phyloP scores from a whole-genome alignment of 345 rosid genomes.

The Eucalyptus cladocalyx region DNA sequence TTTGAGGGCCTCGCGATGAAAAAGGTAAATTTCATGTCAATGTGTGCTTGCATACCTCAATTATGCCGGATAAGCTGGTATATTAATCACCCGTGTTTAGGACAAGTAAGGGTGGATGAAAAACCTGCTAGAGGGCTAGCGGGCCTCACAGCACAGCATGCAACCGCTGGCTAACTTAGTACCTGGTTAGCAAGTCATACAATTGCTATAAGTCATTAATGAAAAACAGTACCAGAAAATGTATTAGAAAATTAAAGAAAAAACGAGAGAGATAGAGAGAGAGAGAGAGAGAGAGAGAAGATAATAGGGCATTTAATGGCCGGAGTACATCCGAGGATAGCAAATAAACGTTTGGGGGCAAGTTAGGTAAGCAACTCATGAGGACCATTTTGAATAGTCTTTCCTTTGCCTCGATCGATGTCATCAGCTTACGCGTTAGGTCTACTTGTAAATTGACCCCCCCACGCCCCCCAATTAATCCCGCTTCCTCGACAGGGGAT shows the following conservation, averaged over 20 bases:
- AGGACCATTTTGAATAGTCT: not conserved
- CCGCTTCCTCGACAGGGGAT: not conserved
- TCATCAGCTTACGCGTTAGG: not conserved
- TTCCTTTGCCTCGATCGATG: not conserved
- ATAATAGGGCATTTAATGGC: not conserved
- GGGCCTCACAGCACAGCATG: no score
- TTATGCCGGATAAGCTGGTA: accelerated
- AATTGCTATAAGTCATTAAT: not conserved
- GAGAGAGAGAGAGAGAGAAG: not conserved
- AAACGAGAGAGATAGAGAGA: not conserved
- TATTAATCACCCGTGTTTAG: accelerated
- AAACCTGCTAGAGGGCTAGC: no score
- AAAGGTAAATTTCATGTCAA: accelerated
- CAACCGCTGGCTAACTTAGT: no score
- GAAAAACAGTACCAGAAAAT: not conserved
- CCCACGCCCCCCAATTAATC: not conserved
- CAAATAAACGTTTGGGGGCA: not conserved
- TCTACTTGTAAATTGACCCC: not conserved
- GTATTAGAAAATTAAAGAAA: not conserved
- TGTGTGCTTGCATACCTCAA: no score
- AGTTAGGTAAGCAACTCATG: not conserved
- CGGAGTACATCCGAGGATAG: not conserved
- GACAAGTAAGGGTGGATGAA: no score
- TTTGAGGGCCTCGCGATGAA: accelerated
- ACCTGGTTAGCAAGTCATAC: no score